phyloP scores from a whole-genome alignment of 306 rosid species.

The Dalbergia cochinchinensis region DNA sequence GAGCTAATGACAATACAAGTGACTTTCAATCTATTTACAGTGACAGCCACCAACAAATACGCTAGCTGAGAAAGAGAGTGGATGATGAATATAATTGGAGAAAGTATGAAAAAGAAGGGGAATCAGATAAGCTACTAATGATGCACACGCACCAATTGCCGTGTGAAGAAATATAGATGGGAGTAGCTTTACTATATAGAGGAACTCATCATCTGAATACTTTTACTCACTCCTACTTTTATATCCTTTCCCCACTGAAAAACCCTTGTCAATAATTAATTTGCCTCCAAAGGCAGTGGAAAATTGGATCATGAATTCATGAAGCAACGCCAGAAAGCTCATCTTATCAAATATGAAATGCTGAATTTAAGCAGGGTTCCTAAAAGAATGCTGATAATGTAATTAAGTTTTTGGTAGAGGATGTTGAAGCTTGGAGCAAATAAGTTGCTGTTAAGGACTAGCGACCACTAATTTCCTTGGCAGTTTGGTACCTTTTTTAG shows the following conservation, averaged over 20 bases:
- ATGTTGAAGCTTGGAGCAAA: neutral
- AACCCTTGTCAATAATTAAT: constrained; percentile 55
- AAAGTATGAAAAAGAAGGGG: constrained; percentile 78
- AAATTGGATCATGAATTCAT: constrained; percentile 49
- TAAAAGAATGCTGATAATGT: neutral
- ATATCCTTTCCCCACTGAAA: constrained; percentile 40
- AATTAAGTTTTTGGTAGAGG: neutral
- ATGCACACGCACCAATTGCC: constrained; percentile 72
- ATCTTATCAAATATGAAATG: constrained; percentile 67
- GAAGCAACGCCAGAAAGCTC: constrained; percentile 63
- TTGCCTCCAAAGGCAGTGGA: constrained; percentile 43
- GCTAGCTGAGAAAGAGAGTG: constrained; percentile 50
- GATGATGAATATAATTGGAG: constrained; percentile 66
- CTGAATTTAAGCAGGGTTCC: neutral
- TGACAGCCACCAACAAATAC: constrained; percentile 39
- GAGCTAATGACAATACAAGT: neutral
- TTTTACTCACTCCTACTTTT: constrained; percentile 54
- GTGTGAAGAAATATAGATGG: constrained; percentile 73
- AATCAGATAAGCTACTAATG: constrained; percentile 79
- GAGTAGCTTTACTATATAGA: constrained; percentile 54
- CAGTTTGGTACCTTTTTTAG: no score
- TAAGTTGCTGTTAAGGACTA: neutral
- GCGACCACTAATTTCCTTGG: no score
- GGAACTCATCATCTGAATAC: constrained; percentile 59
- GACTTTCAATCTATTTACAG: constrained; percentile 42